phyloP scores from a whole-genome alignment of 495 filamentous ascomycete species.

The Penicillium cataractarum region DNA sequence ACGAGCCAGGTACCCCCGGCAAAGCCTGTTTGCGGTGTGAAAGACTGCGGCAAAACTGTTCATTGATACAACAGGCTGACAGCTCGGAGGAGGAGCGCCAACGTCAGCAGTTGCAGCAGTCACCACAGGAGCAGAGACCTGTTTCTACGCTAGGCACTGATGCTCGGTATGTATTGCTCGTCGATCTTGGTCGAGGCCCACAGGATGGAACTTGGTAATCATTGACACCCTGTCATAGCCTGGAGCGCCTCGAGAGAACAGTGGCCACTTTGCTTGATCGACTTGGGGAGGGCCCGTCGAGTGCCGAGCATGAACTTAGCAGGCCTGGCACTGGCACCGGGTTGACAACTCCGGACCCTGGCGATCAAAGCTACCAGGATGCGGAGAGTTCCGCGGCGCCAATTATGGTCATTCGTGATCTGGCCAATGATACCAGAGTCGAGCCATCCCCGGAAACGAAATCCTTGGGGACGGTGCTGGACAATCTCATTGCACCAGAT shows the following conservation, averaged over 20 bases:
- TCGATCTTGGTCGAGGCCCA: neutral
- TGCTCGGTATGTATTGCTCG: conserved; percentile 24
- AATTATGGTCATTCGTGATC: conserved; percentile 40
- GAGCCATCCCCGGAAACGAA: conserved; percentile 29
- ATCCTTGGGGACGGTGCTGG: conserved; percentile 17
- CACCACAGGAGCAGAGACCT: neutral
- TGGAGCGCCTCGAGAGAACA: conserved; percentile 40
- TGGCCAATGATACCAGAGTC: conserved; percentile 36
- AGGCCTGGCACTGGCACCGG: conserved; percentile 16
- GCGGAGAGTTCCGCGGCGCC: conserved; percentile 35
- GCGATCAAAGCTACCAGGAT: conserved; percentile 18
- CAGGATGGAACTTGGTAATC: too few relatives aligned
- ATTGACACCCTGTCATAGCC: conserved; percentile 28
- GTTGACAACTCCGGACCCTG: conserved; percentile 19
- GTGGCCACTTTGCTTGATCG: conserved; percentile 39
- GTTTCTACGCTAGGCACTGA: conserved; percentile 17
- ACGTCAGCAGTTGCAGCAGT: neutral
- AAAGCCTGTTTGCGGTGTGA: conserved; percentile 45
- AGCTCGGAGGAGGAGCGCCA: conserved; percentile 5
- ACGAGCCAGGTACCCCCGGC: conserved; percentile 36
- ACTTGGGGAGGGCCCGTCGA: conserved; percentile 30
- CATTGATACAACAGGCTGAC: conserved; percentile 23
- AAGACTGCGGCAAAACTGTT: conserved; percentile 41
- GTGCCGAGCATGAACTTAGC: conserved; percentile 14
- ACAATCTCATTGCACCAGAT: conserved; percentile 28